Evolutionary conservation across 257 asterid species (phyloP).

Genomic region (Fraxinus excelsior): DNA sequence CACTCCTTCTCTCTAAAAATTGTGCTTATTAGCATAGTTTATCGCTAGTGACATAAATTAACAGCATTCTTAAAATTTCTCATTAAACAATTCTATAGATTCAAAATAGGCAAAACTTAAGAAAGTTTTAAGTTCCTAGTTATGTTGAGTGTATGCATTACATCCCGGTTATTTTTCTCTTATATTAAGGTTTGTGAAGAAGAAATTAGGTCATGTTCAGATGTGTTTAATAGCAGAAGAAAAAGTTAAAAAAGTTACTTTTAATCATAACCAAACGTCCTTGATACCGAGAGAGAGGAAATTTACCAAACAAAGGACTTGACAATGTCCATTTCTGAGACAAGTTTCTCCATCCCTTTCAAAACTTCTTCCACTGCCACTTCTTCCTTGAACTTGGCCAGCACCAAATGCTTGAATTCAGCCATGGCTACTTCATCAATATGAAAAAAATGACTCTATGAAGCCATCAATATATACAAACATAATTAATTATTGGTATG

Average conservation of each 20-base stretch:
- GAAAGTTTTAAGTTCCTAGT: no score
- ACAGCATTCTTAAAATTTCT: no score
- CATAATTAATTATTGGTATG: neutral
- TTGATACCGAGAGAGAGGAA: neutral
- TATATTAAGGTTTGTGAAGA: no score
- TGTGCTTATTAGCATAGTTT: no score
- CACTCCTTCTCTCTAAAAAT: no score
- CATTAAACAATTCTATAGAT: no score
- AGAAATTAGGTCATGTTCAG: no score
- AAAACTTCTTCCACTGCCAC: conserved; percentile 63
- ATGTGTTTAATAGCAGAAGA: no score
- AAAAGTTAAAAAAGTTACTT: neutral
- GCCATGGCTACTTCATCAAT: conserved; percentile 36
- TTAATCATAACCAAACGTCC: neutral
- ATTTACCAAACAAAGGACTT: conserved; percentile 82
- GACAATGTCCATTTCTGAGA: conserved; percentile 64
- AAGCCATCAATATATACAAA: conserved; percentile 36
- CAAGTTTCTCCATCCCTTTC: conserved; percentile 79
- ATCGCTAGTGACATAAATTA: no score
- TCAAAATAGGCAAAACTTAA: no score
- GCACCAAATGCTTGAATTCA: conserved; percentile 85
- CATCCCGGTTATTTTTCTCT: no score
- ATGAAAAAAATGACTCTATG: conserved; percentile 27
- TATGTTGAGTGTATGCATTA: no score
- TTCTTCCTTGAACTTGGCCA: conserved; percentile 81